Evolutionary conservation across 768 basidiomycete species (phyloP).

Genomic region (Pisolithus microcarpus): DNA sequence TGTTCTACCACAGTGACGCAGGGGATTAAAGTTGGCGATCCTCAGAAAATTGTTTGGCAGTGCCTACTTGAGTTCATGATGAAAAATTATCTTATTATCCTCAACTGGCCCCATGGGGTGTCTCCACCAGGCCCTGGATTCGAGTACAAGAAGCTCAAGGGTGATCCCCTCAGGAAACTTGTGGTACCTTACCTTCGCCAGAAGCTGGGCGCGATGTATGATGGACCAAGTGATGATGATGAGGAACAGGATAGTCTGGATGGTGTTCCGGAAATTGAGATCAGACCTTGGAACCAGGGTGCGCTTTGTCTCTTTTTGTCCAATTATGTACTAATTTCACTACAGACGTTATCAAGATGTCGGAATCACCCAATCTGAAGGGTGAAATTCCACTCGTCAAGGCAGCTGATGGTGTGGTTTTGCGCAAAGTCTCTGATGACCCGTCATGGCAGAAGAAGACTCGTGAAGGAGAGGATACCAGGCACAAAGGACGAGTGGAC

Average conservation of each 20-base stretch:
- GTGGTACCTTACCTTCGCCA: not conserved
- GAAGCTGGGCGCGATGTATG: not conserved
- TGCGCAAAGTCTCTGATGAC: no score
- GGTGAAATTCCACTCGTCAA: not conserved
- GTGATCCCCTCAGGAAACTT: not conserved
- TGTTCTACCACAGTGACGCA: not conserved
- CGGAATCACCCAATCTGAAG: no score
- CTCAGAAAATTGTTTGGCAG: not conserved
- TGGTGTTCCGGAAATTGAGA: not conserved
- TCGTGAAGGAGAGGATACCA: no score
- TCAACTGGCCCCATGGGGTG: not conserved
- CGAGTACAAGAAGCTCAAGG: not conserved
- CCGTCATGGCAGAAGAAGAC: no score
- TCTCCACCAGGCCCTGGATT: not conserved
- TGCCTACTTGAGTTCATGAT: not conserved
- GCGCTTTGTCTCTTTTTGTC: no score
- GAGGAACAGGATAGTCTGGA: not conserved
- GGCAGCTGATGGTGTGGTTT: no score
- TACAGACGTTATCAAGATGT: no score
- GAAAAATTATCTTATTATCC: not conserved
- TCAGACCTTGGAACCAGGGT: not conserved
- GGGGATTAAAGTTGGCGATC: not conserved
- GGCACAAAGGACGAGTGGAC: no score
- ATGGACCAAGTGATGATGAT: not conserved
- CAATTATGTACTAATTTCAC: no score